Evolutionary conservation across 345 rosid genomes (phyloP).

Genomic region (Aurinia saxatilis): DNA sequence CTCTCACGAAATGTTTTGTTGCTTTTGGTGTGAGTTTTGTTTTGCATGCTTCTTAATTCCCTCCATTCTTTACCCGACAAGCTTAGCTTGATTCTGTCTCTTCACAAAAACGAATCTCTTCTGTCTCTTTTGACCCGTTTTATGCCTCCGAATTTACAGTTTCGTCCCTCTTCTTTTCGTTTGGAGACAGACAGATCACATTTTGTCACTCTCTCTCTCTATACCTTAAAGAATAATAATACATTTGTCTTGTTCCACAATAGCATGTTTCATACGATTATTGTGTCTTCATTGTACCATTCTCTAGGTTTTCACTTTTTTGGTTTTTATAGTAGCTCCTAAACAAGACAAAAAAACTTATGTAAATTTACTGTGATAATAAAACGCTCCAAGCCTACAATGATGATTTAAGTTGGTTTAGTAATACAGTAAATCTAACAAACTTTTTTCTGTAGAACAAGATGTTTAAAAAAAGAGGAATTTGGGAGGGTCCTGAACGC

Average conservation of each 20-base stretch:
- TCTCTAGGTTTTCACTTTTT: neutral
- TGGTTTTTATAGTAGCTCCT: neutral
- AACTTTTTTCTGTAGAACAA: too few species aligned
- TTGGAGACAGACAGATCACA: neutral
- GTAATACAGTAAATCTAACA: too few species aligned
- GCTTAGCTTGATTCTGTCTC: conserved; percentile 21
- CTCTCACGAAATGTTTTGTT: neutral
- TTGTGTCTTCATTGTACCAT: neutral
- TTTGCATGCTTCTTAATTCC: conserved; percentile 28
- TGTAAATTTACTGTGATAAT: too few species aligned
- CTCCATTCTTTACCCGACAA: conserved; percentile 23
- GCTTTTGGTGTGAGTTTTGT: conserved; percentile 20
- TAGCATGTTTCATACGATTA: conserved; percentile 2
- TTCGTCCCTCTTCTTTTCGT: neutral
- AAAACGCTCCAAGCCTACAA: too few species aligned
- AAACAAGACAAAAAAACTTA: neutral
- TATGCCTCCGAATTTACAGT: neutral
- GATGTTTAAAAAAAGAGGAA: too few species aligned
- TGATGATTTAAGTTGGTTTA: too few species aligned
- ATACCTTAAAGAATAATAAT: neutral
- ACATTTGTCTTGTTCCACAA: conserved; percentile 12
- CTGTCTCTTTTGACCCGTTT: conserved; percentile 23
- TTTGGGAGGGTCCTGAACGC: neutral
- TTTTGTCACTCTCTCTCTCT: neutral
- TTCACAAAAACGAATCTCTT: conserved; percentile 23